A percentile compares a stretch with the other conserved stretches of the same genome.
Evolutionary conservation across 306 rosid species (phyloP).

Genomic region (Cicer pinnatifidum): DNA sequence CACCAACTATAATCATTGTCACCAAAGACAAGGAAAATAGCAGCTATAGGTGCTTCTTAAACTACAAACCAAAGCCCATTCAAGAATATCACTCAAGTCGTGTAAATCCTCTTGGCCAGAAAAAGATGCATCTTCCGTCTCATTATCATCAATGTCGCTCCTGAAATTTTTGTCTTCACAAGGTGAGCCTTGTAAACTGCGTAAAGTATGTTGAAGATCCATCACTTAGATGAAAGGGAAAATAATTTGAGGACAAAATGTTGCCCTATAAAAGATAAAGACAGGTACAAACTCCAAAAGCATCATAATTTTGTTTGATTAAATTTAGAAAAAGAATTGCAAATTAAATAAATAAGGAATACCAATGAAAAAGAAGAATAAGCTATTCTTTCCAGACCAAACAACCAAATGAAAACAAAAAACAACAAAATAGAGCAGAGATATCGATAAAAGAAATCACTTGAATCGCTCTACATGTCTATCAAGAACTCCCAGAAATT

Average conservation of each 20-base stretch:
- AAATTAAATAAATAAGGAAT: conserved; percentile 30
- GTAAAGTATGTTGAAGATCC: conserved; percentile 37
- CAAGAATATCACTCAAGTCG: conserved; percentile 82
- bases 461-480: conserved; percentile 25
- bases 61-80: conserved; percentile 89
- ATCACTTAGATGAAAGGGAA: conserved; percentile 34
- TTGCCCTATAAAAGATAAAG: conserved; percentile 3
- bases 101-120: conserved; percentile 89
- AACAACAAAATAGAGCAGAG: not conserved
- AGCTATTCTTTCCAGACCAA: conserved; percentile 16
- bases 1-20: conserved; percentile 36
- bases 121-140: conserved; percentile 85
- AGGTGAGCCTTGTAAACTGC: conserved; percentile 97
- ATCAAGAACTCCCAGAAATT: conserved; percentile 2
- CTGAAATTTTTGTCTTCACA: conserved; percentile 82
- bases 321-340: conserved; percentile 17
- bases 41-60: conserved; percentile 31
- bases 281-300: conserved; percentile 7
- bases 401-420: conserved; percentile 14
- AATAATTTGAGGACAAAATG: conserved; percentile 25
- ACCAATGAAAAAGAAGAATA: conserved; percentile 17
- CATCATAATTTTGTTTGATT: not conserved
- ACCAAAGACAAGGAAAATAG: conserved; percentile 31
- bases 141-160: conserved; percentile 85
- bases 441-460: conserved; percentile 19